Base-by-base conservation (phyloP, 1,284 basidiomycete genomes). In the Ganoderma lingzhi region DNA sequence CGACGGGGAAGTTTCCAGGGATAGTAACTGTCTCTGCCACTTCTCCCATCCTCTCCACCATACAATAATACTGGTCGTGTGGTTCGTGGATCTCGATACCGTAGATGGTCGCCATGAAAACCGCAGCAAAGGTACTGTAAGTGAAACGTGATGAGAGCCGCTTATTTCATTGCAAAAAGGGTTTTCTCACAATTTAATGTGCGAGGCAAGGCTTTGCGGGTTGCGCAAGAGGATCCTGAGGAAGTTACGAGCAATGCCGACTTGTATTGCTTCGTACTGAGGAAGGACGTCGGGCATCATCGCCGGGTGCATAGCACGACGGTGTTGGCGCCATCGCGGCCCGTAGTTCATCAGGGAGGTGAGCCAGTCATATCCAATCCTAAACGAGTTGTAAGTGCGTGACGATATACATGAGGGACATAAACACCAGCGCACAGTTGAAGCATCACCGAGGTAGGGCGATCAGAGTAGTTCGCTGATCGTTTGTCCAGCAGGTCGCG, bases 401-500 rank as follows among this genome's bases (percentile, higher is more conserved):
- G 9, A 4, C 2, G 45, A 10, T 6, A 48, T 23, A 1, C n/a
- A 23, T n/a, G n/a, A 23, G 23, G 23, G 23, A 32, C 0, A 4
- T 0, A 15, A 17, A 28, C 6, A 0, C 28, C 10, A 2, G 45
- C 70, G 64, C 23, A 73, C 72, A 70, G 39, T 6, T 68, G 56
- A 8, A 73, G 63, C 72, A 73, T 73, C 15, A 69, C 66, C 2
- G 72, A 73, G 9, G 64, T 61, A 4, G 91, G 91, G 19, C 92
- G 85, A 74, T 91, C 88, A 4, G 91, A 92, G 77, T 92, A 92
- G 53, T 87, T 86, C 10, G 86, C 80, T 61, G 88, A 88, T 72
- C 90, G 88, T 78, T 88, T 90, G 76, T 91, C 89, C 56, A 93
- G 83, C 78, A 93, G 83, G 61, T 90, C 89, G 65, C 81, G 76